phyloP scores from a whole-genome alignment of 306 rosid species.

The Cucumis cinereus region DNA sequence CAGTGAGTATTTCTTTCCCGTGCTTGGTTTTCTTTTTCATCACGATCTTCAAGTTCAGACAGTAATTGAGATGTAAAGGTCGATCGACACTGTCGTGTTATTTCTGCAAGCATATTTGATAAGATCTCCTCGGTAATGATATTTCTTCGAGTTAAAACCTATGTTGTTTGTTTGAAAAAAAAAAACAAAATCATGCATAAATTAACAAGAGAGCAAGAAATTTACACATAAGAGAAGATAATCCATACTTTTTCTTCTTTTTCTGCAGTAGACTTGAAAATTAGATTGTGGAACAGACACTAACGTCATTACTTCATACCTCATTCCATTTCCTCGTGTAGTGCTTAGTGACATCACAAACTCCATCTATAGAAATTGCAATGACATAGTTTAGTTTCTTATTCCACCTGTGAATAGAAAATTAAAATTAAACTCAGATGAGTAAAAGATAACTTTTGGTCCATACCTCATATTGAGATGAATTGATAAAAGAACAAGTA shows the following conservation, averaged over 20 bases:
- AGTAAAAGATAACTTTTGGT: constrained; percentile 6
- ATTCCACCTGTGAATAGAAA: constrained; percentile 48
- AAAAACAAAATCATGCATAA: not conserved
- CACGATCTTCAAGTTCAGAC: constrained; percentile 51
- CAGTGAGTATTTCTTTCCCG: constrained; percentile 41
- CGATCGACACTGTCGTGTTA: constrained; percentile 48
- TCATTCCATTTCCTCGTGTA: constrained; percentile 92
- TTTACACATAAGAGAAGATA: not conserved
- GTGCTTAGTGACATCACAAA: constrained; percentile 76
- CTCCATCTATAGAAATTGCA: constrained; percentile 72
- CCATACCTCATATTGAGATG: not conserved
- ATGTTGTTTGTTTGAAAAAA: not conserved
- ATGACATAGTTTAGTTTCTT: constrained; percentile 65
- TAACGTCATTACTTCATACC: constrained; percentile 24
- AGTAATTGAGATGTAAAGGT: constrained; percentile 40
- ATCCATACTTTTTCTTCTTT: not conserved
- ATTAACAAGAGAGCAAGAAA: not conserved
- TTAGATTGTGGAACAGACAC: not conserved
- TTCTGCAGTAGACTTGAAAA: not conserved
- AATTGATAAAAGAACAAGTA: constrained; percentile 18
- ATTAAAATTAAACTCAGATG: not conserved
- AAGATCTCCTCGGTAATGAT: constrained; percentile 42
- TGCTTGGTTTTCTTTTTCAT: constrained; percentile 49
- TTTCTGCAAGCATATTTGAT: constrained; percentile 36
- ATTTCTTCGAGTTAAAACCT: constrained; percentile 74